phyloP scores from a whole-genome alignment of 495 filamentous ascomycete genomes.

The Terfezia boudieri region DNA sequence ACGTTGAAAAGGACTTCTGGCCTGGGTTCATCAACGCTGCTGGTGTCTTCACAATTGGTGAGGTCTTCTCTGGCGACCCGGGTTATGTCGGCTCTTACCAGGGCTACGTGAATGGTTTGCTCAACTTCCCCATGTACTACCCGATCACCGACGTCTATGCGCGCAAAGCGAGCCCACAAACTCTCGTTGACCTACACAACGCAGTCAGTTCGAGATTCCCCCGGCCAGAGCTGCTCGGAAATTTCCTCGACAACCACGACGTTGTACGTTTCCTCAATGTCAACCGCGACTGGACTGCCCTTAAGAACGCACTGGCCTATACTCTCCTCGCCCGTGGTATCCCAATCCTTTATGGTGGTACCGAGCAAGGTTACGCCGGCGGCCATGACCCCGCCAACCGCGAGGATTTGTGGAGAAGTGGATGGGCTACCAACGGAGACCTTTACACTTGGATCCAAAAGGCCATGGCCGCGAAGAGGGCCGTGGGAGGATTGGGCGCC shows the following conservation, averaged over 20 bases:
- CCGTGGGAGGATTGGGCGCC: constrained; percentile 21
- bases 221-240: constrained; percentile 32
- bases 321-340: constrained; percentile 22
- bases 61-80: constrained; percentile 42
- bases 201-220: constrained; percentile 10
- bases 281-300: constrained; percentile 33
- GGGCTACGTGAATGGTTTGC: constrained; percentile 33
- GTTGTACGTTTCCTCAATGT: constrained; percentile 38
- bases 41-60: constrained; percentile 48
- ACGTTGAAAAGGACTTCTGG: constrained; percentile 53
- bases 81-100: constrained; percentile 44
- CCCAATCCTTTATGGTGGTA: constrained; percentile 17
- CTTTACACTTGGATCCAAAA: constrained; percentile 31
- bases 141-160: constrained; percentile 38
- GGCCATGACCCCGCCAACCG: constrained; percentile 39
- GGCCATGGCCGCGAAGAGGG: constrained; percentile 18
- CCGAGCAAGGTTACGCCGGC: constrained; percentile 31
- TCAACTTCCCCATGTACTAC: constrained; percentile 55
- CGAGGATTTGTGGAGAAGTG: constrained; percentile 50
- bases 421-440: constrained; percentile 33
- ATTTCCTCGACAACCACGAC: constrained; percentile 68
- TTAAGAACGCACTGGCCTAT: constrained; percentile 48
- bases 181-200: constrained; percentile 28
- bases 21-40: constrained; percentile 37
- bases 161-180: constrained; percentile 32